Evolutionary conservation across 805 yeast genomes (phyloP), one percentile per base, ranked within the genome.

Genomic region (Starmerella sirachaensis): DNA sequence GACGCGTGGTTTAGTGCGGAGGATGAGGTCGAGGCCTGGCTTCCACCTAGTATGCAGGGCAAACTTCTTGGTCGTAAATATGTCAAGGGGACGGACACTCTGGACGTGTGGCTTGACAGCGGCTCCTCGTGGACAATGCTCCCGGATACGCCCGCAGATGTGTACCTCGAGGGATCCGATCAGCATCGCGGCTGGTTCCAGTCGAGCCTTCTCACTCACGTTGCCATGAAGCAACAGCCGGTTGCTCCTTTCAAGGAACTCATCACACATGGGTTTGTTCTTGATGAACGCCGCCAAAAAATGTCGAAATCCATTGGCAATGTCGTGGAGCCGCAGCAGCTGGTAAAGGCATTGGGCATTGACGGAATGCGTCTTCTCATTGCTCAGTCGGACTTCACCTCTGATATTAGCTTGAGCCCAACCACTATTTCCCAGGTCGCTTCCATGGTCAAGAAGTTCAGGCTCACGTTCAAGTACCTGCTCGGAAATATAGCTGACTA

Each of bases 141-240:
- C 16, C 62, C 35, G 6, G 54, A 58, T 2, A 64, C 67, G 35
- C 53, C 51, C 5, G 52, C 45, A 3, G 93, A 86, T 58, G 69
- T 83, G n/a, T 88, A 84, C 54, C 58, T 88, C 11, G 99, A 91
- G 63, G 99, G 99, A 2, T 74, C 86, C n/a, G 99, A 91, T 55
- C 99, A 91, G 58, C 98, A 91, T 55, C 71, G 99, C 43, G 99
- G 99, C 1, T 91, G 99, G 99, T 91, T 91, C 57, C 99, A 91
- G 62, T 82, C 94, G 22, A 84, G 95, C 1, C 61, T 91, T 19
- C 62, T 91, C 41, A 85, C 93, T 18, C 80, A 75, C 52, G 69
- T 84, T 17, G 80, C 79, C 3, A 52, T 60, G 9, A 44, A 35
- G 8, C 50, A 60, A 25, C 46, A 62, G 0, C 43, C 55, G 1